Evolutionary conservation across 148 eudicot genomes (phyloP).

Genomic region (Heliamphora exappendiculata): DNA sequence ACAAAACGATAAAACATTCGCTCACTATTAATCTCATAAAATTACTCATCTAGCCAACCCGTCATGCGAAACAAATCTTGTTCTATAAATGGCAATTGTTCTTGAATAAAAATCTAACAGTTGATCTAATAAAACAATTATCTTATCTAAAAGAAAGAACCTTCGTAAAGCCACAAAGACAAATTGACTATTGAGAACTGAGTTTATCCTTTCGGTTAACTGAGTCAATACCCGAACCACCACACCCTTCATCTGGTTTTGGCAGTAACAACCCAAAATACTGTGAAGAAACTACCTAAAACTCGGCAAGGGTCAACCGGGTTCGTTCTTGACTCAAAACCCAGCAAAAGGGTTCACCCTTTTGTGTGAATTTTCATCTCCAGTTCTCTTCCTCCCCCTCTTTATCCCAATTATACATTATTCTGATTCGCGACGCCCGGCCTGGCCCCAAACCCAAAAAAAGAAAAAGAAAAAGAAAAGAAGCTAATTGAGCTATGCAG

Average conservation of each 20-base stretch:
- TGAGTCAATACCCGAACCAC: slow-evolving; percentile 78
- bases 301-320: slow-evolving; percentile 26
- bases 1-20: too few relatives aligned
- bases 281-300: neutral
- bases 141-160: neutral
- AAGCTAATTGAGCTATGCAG: neutral
- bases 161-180: neutral
- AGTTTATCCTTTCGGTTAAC: slow-evolving; percentile 17
- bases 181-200: neutral
- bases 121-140: neutral
- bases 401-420: neutral
- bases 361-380: slow-evolving; percentile 7
- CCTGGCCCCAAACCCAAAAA: neutral
- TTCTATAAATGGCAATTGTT: too few relatives aligned
- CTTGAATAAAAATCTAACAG: neutral
- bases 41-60: too few relatives aligned
- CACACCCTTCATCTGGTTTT: slow-evolving; percentile 10
- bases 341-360: neutral
- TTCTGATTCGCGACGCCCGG: neutral
- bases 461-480: neutral
- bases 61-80: too few relatives aligned
- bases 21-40: too few relatives aligned
- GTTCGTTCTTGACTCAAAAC: slow-evolving; percentile 70
- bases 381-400: neutral
- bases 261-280: neutral